Conservation (phyloP, 2,329 filamentous ascomycete species). For the Talaromyces marneffei region DNA sequence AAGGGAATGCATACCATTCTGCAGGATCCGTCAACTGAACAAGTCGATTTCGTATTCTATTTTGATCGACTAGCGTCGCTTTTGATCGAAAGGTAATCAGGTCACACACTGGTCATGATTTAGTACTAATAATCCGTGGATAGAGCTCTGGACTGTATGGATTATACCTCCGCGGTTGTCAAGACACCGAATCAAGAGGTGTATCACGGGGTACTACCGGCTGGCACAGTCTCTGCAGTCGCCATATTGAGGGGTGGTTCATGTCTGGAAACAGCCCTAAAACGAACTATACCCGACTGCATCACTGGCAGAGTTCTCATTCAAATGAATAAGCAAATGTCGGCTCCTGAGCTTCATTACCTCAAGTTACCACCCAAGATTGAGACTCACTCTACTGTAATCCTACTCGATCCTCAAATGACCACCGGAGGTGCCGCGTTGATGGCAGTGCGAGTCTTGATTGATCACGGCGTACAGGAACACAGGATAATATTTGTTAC, state of each 20-base stretch:
- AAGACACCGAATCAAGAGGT: conserved; percentile 63
- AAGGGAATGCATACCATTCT: conserved; percentile 86
- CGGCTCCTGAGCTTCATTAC: conserved; percentile 90
- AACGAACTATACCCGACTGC: conserved; percentile 87
- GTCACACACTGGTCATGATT: background rate
- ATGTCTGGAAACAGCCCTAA: conserved; percentile 79
- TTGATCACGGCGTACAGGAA: conserved; percentile 85
- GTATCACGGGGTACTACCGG: conserved; percentile 66
- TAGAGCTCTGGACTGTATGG: conserved; percentile 70
- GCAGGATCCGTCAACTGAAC: conserved; percentile 67
- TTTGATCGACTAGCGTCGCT: conserved; percentile 85
- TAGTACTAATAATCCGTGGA: background rate
- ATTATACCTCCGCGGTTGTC: conserved; percentile 60
- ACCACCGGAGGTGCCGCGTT: conserved; percentile 76
- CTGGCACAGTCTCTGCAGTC: conserved; percentile 75
- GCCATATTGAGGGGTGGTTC: conserved; percentile 84
- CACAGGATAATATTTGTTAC: conserved; percentile 87
- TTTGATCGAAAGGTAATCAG: conserved; percentile 62
- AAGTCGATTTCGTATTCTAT: conserved; percentile 96
- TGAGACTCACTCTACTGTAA: conserved; percentile 66
- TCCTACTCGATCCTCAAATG: conserved; percentile 92
- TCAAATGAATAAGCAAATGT: conserved; percentile 76
- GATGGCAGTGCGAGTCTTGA: conserved; percentile 93
- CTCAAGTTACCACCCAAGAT: conserved; percentile 73
- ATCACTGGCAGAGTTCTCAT: conserved; percentile 83